A percentile compares a stretch with the other conserved stretches of the same genome.
Evolutionary conservation across 495 filamentous ascomycete genomes (phyloP).

Genomic region (Endocarpon pusillum): DNA sequence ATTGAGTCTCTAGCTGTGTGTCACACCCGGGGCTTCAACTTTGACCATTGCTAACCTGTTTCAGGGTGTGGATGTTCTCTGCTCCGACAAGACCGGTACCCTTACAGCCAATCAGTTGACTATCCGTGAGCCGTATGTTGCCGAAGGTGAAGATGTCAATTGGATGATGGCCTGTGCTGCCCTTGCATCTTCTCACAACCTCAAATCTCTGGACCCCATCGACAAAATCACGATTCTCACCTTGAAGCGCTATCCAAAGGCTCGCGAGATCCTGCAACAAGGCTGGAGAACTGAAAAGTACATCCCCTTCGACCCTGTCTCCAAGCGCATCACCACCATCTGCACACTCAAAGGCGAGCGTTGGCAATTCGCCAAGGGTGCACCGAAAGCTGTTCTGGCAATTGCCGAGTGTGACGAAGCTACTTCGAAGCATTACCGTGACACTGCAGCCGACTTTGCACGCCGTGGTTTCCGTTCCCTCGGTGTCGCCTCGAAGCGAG

Average conservation of each 20-base stretch:
- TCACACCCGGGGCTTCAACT: not conserved
- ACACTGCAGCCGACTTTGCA: constrained; percentile 57
- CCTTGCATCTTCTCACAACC: constrained; percentile 58
- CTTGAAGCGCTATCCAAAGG: constrained; percentile 56
- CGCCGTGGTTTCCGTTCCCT: constrained; percentile 69
- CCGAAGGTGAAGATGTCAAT: constrained; percentile 59
- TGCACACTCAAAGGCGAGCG: constrained; percentile 48
- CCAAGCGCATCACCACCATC: constrained; percentile 57
- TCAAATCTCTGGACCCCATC: constrained; percentile 62
- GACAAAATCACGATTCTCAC: constrained; percentile 63
- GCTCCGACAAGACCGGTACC: constrained; percentile 67
- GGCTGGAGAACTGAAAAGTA: constrained; percentile 62
- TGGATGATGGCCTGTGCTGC: constrained; percentile 69
- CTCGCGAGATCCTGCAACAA: constrained; percentile 47
- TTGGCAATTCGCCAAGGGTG: constrained; percentile 56
- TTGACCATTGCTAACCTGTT: constrained; percentile 3
- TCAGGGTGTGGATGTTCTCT: constrained; percentile 56
- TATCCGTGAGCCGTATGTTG: constrained; percentile 59
- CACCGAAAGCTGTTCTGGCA: constrained; percentile 55
- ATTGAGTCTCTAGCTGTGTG: constrained; percentile 56
- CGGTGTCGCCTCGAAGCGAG: constrained; percentile 55
- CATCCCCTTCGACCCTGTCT: constrained; percentile 63
- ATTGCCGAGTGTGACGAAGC: constrained; percentile 47
- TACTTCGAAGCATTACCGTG: constrained; percentile 45
- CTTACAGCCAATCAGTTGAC: constrained; percentile 60